Evolutionary conservation across 129 eudicot species (phyloP), one percentile per base, ranked within the genome.

Genomic region (Flaveria bidentis): DNA sequence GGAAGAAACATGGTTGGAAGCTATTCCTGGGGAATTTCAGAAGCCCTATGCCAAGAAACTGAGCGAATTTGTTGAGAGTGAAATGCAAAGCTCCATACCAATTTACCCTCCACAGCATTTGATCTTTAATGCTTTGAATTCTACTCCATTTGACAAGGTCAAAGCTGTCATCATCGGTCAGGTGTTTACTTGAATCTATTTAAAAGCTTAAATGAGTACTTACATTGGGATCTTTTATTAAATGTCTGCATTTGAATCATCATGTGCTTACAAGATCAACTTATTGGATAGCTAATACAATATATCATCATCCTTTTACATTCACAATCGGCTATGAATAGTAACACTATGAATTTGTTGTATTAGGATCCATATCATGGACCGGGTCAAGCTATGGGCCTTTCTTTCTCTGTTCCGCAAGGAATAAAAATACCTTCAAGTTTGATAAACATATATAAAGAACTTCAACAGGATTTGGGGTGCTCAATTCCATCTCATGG

Each of bases 301-400:
- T 11, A 8, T 45, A 8, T 0, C 49, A 9, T 45, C 39, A 33
- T 33, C 7, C 7, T 45, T 28, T 63, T 9, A 5, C 25, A 13
- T 5, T 51, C 39, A 36, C 7, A 36, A 36, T 36, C 41, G 8
- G 41, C 41, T 36, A 36, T 36, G 41, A 36, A 5, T 36, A 36
- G 50, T 45, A 45, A 45, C 50, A 39, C 60, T 25, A 25, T 41
- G 33, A 14, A 5, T 14, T 28, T 73, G 28, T 46, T 23, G 47
- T 62, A 4, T 76, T 82, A 93, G 98, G 98, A 93, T 71, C 98
- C 98, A 39, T 94, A 94, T 74, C 98, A 94, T 75, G 98, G 97
- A 72, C 98, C 97, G 13, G 97, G 98, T 75, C 98, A 94, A 74
- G 98, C 98, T 68, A 94, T 94, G 98, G 98, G 98, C 23, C 97